phyloP scores from a whole-genome alignment of 495 filamentous ascomycete species.

The Xylaria nigripes region DNA sequence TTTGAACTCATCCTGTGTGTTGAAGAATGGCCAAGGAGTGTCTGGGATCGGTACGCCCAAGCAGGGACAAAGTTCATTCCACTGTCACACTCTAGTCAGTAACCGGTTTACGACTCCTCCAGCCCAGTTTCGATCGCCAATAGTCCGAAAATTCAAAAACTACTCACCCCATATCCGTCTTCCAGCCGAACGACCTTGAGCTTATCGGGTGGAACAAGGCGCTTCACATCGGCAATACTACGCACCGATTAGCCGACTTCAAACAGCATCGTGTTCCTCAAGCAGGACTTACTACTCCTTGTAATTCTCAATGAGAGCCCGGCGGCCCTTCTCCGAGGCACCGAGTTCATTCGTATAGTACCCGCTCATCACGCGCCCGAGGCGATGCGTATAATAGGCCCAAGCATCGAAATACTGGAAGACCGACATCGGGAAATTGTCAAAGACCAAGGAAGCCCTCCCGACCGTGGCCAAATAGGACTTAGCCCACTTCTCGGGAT shows the following conservation, averaged over 20 bases:
- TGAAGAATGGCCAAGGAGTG: slow-evolving; percentile 15
- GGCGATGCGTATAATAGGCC: slow-evolving; percentile 4
- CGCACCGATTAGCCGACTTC: background rate
- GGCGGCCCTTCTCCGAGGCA: slow-evolving; percentile 9
- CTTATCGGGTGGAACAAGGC: slow-evolving; percentile 23
- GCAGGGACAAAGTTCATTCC: slow-evolving; percentile 26
- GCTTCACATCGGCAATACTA: slow-evolving; percentile 26
- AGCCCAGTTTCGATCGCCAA: background rate
- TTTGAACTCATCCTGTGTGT: slow-evolving; percentile 22
- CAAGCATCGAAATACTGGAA: slow-evolving; percentile 18
- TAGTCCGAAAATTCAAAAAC: background rate
- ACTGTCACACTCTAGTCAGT: background rate
- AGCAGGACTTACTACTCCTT: slow-evolving; percentile 19
- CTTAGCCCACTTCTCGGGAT: slow-evolving; percentile 28
- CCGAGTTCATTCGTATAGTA: slow-evolving; percentile 19
- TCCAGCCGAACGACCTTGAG: slow-evolving; percentile 23
- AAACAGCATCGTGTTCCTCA: background rate
- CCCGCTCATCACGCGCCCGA: background rate
- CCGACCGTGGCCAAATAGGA: slow-evolving; percentile 20
- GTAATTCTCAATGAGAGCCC: slow-evolving; percentile 20
- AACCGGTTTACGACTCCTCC: background rate
- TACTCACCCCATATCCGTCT: slow-evolving; percentile 22
- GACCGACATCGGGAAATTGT: slow-evolving; percentile 15
- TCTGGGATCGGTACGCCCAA: slow-evolving; percentile 24
- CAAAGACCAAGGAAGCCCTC: background rate